A percentile compares a stretch with the other conserved stretches of the same genome.
These are phyloP conservation scores for Fusarium robinianum DNA, from an alignment of 2,329 filamentous ascomycete genomes.

Conservation along the genomic window DNA sequence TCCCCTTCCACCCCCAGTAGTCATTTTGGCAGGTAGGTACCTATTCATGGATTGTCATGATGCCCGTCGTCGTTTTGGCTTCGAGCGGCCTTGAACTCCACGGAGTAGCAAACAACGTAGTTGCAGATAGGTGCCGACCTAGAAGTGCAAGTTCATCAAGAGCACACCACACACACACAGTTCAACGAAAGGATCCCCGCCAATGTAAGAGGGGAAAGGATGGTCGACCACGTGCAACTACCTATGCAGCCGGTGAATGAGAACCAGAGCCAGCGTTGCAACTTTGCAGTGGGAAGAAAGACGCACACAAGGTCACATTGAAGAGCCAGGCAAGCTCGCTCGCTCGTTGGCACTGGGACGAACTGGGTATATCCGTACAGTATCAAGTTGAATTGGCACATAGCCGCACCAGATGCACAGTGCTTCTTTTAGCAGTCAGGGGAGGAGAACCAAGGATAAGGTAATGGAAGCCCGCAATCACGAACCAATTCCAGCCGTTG, in stretches of 20 bases:
- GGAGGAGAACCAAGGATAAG: no score
- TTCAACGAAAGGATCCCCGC: no score
- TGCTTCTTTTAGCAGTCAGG: no score
- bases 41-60: no score
- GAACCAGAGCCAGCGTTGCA: no score
- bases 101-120: no score
- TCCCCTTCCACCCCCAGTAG: background rate
- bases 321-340: no score
- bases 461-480: slow-evolving; percentile 18
- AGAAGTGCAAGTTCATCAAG: no score
- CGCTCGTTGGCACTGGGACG: background rate
- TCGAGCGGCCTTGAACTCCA: no score
- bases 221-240: slow-evolving; percentile 30
- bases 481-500: slow-evolving; percentile 18
- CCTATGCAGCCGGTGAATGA: slow-evolving; percentile 28
- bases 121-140: no score
- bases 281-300: slow-evolving; percentile 21
- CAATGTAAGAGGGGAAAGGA: slow-evolving; percentile 15
- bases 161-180: no score
- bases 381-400: slow-evolving; percentile 19
- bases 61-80: no score
- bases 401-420: background rate
- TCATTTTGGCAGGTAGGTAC: background rate
- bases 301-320: slow-evolving; percentile 15
- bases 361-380: slow-evolving; percentile 18